Evolutionary conservation across 2,329 filamentous ascomycete genomes (phyloP), one percentile per base, ranked within the genome.

Genomic region (Epichloe glyceriae): DNA sequence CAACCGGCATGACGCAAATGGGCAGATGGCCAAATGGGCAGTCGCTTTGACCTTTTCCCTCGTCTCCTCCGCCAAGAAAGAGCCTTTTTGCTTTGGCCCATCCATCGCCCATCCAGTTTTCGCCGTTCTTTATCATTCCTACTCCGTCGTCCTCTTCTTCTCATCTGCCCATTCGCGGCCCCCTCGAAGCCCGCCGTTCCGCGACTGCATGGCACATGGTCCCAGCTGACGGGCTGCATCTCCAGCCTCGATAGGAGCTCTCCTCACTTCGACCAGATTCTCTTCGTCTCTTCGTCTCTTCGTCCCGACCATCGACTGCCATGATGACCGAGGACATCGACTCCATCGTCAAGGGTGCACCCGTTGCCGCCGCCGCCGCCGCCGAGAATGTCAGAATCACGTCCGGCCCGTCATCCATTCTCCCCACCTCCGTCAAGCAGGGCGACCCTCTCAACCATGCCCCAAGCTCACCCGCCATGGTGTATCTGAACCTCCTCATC

Each of bases 401-500:
- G 17, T 64, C 70, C 48, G 61, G 66, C 59, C 69, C 70, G 49
- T 70, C 68, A 61, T 66, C 72, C 60, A 69, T 73, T 62, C 58
- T 64, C 56, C 65, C 72, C 56, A 59, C 70, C 56, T 57, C 71
- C 58, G 61, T 59, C 58, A 76, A 74, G 59, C 67, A 73, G 30
- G 70, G 71, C 63, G 88, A 94, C 64, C 88, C 88, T 30, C 78
- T 91, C 55, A 83, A 82, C 60, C 82, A 84, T 54, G 81, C 91
- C 15, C 90, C 90, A n/a, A 91, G 86, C 63, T 88, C 88, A 15
- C 90, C 90, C 44, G 88, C 88, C 50, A 93, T 95, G 74, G 96
- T 98, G 63, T 98, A 98, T 71, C 82, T 98, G 61, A 98, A 98
- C 69, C 84, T 98, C 22, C 79, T 98, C 53, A 94, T 98, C 61